Evolutionary conservation across 345 rosid genomes (phyloP).

Genomic region (Trapa incisa): DNA sequence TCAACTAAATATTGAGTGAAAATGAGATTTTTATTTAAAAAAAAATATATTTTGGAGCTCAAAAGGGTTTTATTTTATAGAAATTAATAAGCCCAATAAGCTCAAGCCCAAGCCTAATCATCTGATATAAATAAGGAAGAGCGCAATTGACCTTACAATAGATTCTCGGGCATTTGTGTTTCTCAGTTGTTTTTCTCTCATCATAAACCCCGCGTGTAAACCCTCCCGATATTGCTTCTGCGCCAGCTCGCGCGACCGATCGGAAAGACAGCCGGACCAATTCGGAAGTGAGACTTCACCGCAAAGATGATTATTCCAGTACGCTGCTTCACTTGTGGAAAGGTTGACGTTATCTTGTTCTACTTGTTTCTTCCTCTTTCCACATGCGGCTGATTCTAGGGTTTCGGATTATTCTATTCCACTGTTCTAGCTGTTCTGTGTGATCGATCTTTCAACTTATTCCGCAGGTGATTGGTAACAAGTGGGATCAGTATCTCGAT

Average conservation of each 20-base stretch:
- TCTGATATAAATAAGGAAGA: too few species aligned
- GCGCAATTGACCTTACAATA: too few species aligned
- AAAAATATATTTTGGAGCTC: too few species aligned
- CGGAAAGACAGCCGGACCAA: neutral
- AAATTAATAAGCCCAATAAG: too few species aligned
- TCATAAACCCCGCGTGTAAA: neutral
- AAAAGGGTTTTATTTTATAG: too few species aligned
- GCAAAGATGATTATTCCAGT: constrained; percentile 61
- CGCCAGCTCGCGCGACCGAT: too few species aligned
- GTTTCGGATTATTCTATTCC: neutral
- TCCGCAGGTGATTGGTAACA: constrained; percentile 60
- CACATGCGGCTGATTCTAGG: neutral
- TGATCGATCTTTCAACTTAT: neutral
- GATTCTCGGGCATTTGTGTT: too few species aligned
- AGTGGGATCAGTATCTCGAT: constrained; percentile 68
- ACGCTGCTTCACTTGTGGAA: constrained; percentile 75
- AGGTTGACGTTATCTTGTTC: constrained; percentile 19
- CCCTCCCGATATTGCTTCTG: too few species aligned
- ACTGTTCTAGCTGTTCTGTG: neutral
- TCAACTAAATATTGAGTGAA: too few species aligned
- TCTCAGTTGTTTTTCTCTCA: too few species aligned
- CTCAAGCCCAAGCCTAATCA: too few species aligned
- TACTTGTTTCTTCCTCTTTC: neutral
- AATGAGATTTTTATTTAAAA: too few species aligned
- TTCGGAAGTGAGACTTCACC: neutral